Base-by-base conservation (phyloP, 495 filamentous ascomycete genomes). In the Aspergillus funiculosus region DNA sequence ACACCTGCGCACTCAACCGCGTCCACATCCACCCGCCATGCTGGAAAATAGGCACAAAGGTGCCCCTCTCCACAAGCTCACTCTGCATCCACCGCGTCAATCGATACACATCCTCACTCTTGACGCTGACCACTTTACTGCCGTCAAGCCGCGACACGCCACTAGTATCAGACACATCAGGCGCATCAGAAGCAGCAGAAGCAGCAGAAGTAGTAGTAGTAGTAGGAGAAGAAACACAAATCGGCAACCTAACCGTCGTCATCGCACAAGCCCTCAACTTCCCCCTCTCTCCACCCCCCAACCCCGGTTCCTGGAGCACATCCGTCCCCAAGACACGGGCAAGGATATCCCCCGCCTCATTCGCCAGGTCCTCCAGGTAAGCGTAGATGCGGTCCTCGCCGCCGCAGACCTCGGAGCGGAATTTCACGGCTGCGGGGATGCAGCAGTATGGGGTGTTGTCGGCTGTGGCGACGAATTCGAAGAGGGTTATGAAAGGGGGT, bases 1-100 rank as follows among this genome's bases (percentile, higher is more conserved):
- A 97, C 0, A 87, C 70, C 74, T 95, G 87, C 9, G 74, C 87
- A 59, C 82, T 87, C 27, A 95, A 52, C 21, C 91, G 67, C 4
- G 72, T 73, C 86, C 85, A 95, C 56, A 77, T 71, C 20, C 63
- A 63, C 2, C 73, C 75, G 2, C 62, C 68, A 58, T 88, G 82
- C 6, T 64, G 63, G 39, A 76, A 79, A 6, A 86, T 54, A 0
- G 81, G 71, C 20, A 91, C 66, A 60, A 85, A 90, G 0, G 88
- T 89, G 27, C 82, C 68, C 27, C 87, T 77, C 1, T 72, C 60
- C 19, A 75, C 60, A 38, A 87, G 49, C 15, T 40, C 68, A 25
- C 64, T 58, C 54, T 75, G 62, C 48, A 91, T 74, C 77, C 79
- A 92, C 4, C 69, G 44, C 30, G 55, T 62, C 0, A 80, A 72